These are phyloP conservation scores for Boletus insuetus DNA, from an alignment of 768 basidiomycete species.

Conservation along the genomic window DNA sequence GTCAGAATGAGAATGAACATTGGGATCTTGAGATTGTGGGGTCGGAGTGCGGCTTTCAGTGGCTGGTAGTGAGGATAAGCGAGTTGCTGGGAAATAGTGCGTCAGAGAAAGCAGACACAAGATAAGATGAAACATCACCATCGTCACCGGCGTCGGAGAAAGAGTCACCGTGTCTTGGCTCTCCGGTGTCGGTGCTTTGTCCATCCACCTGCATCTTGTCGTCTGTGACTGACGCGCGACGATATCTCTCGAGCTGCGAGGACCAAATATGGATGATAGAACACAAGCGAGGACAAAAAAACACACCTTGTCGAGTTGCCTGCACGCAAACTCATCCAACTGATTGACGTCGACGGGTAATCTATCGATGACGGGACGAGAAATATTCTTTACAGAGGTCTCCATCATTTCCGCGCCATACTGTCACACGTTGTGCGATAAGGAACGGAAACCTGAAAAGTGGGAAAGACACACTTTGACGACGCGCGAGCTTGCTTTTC, in stretches of 20 bases:
- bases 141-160: background rate
- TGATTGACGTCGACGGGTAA: constrained; percentile 71
- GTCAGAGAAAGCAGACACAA: background rate
- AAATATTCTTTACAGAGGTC: constrained; percentile 76
- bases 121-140: constrained; percentile 13
- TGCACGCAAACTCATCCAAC: constrained; percentile 85
- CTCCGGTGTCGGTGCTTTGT: background rate
- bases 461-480: constrained; percentile 61
- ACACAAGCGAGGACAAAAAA: background rate
- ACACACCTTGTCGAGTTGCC: constrained; percentile 79
- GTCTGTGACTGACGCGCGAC: constrained; percentile 37
- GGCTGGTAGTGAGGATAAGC: background rate
- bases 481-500: constrained; percentile 79
- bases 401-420: constrained; percentile 89
- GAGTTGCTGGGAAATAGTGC: background rate
- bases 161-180: constrained; percentile 1
- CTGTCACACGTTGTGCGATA: constrained; percentile 37
- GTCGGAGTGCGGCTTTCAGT: constrained; percentile 22
- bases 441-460: background rate
- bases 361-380: constrained; percentile 76
- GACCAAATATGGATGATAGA: background rate
- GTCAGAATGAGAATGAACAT: background rate
- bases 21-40: constrained; percentile 19
- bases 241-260: constrained; percentile 48
- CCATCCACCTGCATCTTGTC: constrained; percentile 30